These are phyloP conservation scores for Cladophialophora bantiana DNA, from an alignment of 2,329 filamentous ascomycete species.

Conservation along the genomic window DNA sequence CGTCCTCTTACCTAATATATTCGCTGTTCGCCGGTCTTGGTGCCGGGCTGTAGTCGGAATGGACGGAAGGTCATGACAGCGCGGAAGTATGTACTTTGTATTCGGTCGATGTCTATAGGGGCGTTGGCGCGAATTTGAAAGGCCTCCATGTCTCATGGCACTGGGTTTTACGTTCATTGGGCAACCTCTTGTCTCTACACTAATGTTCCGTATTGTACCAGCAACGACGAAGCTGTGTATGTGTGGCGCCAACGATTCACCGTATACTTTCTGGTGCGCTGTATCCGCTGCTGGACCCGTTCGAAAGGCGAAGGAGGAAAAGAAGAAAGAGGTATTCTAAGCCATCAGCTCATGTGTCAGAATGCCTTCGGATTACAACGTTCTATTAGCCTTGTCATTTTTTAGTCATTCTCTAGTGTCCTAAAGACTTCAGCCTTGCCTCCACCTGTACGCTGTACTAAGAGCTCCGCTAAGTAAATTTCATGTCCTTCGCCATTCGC, in stretches of 20 bases:
- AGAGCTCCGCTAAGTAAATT: background rate
- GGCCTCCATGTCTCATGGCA: too few species aligned
- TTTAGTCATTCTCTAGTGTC: background rate
- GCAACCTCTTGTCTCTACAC: too few species aligned
- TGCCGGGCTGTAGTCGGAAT: background rate
- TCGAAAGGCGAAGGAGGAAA: too few species aligned
- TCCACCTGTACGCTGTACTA: background rate
- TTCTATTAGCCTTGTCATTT: background rate
- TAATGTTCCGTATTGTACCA: too few species aligned
- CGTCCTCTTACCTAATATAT: constrained; percentile 2
- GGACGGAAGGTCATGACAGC: background rate
- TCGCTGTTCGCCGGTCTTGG: constrained; percentile 2
- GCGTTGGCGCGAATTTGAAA: background rate
- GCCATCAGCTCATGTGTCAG: too few species aligned
- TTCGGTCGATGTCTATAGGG: background rate
- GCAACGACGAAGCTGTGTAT: too few species aligned
- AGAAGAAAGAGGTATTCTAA: too few species aligned
- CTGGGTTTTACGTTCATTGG: too few species aligned
- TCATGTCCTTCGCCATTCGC: background rate
- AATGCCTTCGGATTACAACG: too few species aligned
- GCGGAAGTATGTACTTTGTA: background rate
- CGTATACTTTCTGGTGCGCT: too few species aligned
- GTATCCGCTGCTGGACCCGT: too few species aligned
- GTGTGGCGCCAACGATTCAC: too few species aligned
- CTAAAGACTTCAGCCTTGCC: background rate